Conservation (phyloP, 225 moss, liverwort and hornwort genomes). For the Physcomitrellopsis africana region DNA sequence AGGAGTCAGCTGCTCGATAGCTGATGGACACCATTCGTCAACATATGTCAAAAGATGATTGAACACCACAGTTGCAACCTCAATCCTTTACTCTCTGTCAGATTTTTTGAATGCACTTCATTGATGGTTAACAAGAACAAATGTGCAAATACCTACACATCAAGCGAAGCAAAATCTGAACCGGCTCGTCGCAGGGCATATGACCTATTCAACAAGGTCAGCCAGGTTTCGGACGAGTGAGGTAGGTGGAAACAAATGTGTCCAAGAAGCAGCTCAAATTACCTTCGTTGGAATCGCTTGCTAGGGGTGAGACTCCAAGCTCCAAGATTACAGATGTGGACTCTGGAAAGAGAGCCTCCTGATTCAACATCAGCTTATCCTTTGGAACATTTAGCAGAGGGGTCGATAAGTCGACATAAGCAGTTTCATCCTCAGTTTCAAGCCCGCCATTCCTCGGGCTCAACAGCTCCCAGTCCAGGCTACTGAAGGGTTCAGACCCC, state of each 20-base stretch:
- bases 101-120: not conserved
- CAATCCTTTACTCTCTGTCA: slow-evolving; percentile 8
- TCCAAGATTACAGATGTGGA: slow-evolving; percentile 41
- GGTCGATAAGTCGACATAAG: slow-evolving; percentile 25
- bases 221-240: not conserved
- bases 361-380: slow-evolving; percentile 31
- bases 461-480: slow-evolving; percentile 20
- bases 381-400: slow-evolving; percentile 24
- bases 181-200: not conserved
- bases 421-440: slow-evolving; percentile 25
- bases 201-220: slow-evolving; percentile 13
- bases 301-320: slow-evolving; percentile 48
- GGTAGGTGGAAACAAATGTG: not conserved
- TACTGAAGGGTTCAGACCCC: slow-evolving; percentile 22
- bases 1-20: slow-evolving; percentile 36
- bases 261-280: slow-evolving; percentile 26
- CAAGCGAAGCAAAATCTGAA: slow-evolving; percentile 7
- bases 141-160: not conserved
- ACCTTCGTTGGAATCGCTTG: slow-evolving; percentile 45
- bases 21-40: slow-evolving; percentile 28
- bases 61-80: slow-evolving; percentile 19
- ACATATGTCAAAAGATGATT: slow-evolving; percentile 23
- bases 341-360: slow-evolving; percentile 23
- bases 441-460: slow-evolving; percentile 34
- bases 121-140: slow-evolving; percentile 15